These are phyloP conservation scores for Clavariopsis aquatica DNA, from an alignment of 495 filamentous ascomycete species.

Conservation along the genomic window DNA sequence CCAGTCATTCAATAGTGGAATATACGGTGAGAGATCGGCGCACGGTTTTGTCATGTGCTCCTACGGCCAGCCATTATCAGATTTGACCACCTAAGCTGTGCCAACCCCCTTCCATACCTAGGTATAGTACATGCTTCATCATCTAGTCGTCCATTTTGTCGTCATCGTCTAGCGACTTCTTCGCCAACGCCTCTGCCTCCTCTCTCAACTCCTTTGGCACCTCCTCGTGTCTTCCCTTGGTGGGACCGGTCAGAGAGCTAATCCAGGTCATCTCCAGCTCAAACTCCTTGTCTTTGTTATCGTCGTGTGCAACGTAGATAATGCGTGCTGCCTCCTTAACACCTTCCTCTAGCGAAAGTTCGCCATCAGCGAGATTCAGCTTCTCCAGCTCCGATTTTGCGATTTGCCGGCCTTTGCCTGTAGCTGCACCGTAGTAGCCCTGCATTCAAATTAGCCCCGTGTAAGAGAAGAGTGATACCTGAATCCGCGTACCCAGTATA, in stretches of 20 bases:
- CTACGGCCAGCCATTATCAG: conserved; percentile 5
- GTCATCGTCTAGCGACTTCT: conserved; percentile 48
- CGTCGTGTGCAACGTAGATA: conserved; percentile 94
- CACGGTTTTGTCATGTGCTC: neutral
- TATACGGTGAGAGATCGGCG: neutral
- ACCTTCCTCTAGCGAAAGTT: conserved; percentile 76
- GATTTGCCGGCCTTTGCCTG: conserved; percentile 91
- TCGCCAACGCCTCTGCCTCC: conserved; percentile 73
- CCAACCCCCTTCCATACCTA: conserved; percentile 16
- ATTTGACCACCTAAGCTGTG: conserved; percentile 26
- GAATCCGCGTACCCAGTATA: conserved; percentile 77
- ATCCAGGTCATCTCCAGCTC: conserved; percentile 99
- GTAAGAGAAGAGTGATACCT: neutral
- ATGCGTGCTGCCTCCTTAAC: conserved; percentile 96
- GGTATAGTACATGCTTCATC: conserved; percentile 28
- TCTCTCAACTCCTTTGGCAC: conserved; percentile 86
- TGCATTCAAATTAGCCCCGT: conserved; percentile 41
- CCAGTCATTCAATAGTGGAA: neutral
- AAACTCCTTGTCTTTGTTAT: conserved; percentile 98
- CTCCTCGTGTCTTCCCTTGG: conserved; percentile 85
- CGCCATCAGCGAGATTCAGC: conserved; percentile 77
- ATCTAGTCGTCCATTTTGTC: conserved; percentile 48
- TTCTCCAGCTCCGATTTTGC: conserved; percentile 98
- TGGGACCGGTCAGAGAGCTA: conserved; percentile 76
- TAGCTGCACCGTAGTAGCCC: conserved; percentile 97